Conservation (phyloP, 2,329 filamentous ascomycete species). For the Botrytis cinerea region DNA sequence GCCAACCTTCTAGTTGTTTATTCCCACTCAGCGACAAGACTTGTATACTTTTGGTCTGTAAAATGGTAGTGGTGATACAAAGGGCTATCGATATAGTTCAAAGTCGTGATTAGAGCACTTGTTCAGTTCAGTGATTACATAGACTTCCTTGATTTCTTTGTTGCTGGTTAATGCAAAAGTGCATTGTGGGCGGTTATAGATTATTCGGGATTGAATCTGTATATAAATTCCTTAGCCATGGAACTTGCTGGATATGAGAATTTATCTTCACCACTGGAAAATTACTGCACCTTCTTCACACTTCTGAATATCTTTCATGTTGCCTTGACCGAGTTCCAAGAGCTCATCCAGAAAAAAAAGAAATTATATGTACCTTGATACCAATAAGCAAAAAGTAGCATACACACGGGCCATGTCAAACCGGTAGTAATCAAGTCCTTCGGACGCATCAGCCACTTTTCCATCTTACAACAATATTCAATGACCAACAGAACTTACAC, state of each 20-base stretch:
- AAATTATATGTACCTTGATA: neutral
- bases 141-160: neutral
- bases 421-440: neutral
- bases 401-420: conserved; percentile 14
- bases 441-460: neutral
- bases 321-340: neutral
- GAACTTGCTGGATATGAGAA: neutral
- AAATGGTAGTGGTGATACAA: neutral
- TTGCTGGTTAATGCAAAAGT: neutral
- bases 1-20: neutral
- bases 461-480: conserved; percentile 10
- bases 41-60: neutral
- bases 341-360: neutral
- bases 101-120: neutral
- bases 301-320: neutral
- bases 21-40: neutral
- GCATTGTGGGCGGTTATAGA: neutral
- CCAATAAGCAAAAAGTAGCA: neutral
- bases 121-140: neutral
- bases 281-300: neutral
- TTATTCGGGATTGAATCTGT: neutral
- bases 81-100: neutral
- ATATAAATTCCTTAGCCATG: neutral
- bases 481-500: neutral
- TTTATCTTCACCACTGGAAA: neutral